Conservation (phyloP, 192 early-diverging fungal species). For the Coemansia sp. region DNA sequence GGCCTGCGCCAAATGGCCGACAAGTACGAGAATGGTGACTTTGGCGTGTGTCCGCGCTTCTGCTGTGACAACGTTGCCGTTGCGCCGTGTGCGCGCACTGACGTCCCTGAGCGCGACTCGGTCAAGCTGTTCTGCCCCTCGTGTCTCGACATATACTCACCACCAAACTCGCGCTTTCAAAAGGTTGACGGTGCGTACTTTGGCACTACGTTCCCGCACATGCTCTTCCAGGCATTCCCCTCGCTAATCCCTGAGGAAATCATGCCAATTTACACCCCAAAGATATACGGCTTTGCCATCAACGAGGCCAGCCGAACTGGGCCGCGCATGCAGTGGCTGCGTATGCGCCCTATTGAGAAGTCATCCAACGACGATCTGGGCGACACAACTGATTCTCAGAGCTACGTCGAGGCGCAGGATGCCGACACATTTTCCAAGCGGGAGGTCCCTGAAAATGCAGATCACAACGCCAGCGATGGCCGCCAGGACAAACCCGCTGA, state of each 20-base stretch:
- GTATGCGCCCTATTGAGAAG: constrained; percentile 52
- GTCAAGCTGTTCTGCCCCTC: constrained; percentile 80
- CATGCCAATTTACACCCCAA: constrained; percentile 70
- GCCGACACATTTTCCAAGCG: not conserved
- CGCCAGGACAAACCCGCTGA: not conserved
- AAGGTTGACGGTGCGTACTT: constrained; percentile 87
- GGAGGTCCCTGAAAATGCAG: not conserved
- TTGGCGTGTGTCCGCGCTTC: constrained; percentile 74
- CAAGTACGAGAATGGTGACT: constrained; percentile 74
- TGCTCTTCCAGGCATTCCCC: constrained; percentile 87
- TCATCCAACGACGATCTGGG: constrained; percentile 14
- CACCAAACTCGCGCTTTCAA: constrained; percentile 66
- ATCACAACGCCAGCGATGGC: not conserved
- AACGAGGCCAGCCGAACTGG: constrained; percentile 72
- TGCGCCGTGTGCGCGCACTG: constrained; percentile 71
- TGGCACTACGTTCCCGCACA: constrained; percentile 92
- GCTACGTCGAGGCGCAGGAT: constrained; percentile 35
- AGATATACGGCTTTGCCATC: constrained; percentile 92
- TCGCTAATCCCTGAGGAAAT: constrained; percentile 63
- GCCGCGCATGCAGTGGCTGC: constrained; percentile 91
- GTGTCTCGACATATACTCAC: constrained; percentile 77
- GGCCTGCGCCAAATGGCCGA: constrained; percentile 84
- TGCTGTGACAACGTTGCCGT: constrained; percentile 63
- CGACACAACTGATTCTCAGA: constrained; percentile 37
- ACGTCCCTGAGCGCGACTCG: constrained; percentile 64